These are phyloP conservation scores for Chalciporus pseudorubinellus DNA, from an alignment of 768 basidiomycete species.

Conservation along the genomic window DNA sequence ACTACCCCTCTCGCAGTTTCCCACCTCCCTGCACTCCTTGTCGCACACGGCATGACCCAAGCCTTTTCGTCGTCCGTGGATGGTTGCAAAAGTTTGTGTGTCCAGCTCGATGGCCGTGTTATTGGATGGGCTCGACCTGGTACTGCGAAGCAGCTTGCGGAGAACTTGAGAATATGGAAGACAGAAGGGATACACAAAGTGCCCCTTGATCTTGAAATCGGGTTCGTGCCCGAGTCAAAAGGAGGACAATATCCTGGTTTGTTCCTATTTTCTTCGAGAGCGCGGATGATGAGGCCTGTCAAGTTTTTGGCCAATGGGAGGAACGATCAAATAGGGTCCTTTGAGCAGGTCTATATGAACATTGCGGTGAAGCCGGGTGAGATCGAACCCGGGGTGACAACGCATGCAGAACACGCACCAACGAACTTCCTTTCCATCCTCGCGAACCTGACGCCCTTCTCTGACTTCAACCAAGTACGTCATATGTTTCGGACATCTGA, in stretches of 20 bases:
- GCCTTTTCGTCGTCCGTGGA: conserved; percentile 77
- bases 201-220: conserved; percentile 93
- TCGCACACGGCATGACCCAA: conserved; percentile 92
- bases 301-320: conserved; percentile 84
- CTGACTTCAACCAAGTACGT: conserved; percentile 95
- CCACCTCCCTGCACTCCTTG: conserved; percentile 79
- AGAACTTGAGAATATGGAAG: conserved; percentile 88
- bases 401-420: conserved; percentile 91
- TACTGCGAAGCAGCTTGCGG: conserved; percentile 78
- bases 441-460: conserved; percentile 97
- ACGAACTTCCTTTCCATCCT: conserved; percentile 96
- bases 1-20: conserved; percentile 71
- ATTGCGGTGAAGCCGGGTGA: conserved; percentile 90
- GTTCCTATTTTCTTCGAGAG: conserved; percentile 81
- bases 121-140: conserved; percentile 88
- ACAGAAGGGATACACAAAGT: conserved; percentile 80
- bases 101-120: conserved; percentile 94
- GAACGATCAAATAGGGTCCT: conserved; percentile 89
- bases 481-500: background rate
- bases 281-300: conserved; percentile 98
- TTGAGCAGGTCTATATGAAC: conserved; percentile 99
- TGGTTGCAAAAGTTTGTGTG: conserved; percentile 76
- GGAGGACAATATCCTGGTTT: conserved; percentile 97
- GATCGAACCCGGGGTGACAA: conserved; percentile 70
- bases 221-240: conserved; percentile 81